phyloP scores from a whole-genome alignment of 768 basidiomycete species.

The Polyporus arcularius region DNA sequence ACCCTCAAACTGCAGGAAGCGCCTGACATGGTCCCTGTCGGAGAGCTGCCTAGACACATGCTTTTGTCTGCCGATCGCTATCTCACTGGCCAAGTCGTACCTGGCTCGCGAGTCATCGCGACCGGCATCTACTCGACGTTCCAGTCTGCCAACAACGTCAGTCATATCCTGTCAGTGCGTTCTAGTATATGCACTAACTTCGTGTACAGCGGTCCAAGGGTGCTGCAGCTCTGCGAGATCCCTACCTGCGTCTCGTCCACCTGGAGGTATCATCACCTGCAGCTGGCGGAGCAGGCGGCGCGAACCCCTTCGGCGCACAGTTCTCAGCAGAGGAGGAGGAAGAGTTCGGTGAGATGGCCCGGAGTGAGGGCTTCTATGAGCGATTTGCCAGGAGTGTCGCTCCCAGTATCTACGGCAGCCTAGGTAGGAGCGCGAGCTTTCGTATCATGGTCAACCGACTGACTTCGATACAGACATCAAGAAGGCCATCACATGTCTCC shows the following conservation, averaged over 20 bases:
- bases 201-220: conserved; percentile 67
- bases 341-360: conserved; percentile 89
- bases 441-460: background rate
- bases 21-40: conserved; percentile 99
- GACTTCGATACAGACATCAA: conserved; percentile 77
- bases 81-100: conserved; percentile 90
- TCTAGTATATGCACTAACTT: background rate
- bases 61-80: conserved; percentile 89
- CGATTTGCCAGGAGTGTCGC: conserved; percentile 92
- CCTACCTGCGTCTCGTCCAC: conserved; percentile 92
- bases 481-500: conserved; percentile 93
- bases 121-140: conserved; percentile 98
- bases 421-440: conserved; percentile 55
- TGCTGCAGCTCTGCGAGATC: conserved; percentile 88
- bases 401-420: conserved; percentile 94
- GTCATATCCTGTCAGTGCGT: conserved; percentile 24
- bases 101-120: conserved; percentile 92
- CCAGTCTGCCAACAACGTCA: conserved; percentile 81
- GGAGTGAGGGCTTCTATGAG: conserved; percentile 90
- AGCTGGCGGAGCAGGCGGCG: conserved; percentile 62
- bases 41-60: conserved; percentile 96
- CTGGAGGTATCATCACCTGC: conserved; percentile 86
- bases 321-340: conserved; percentile 98
- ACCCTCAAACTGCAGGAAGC: conserved; percentile 97
- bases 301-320: conserved; percentile 84